Percentiles rank a stretch among this genome's conserved stretches.
Evolutionary conservation across 129 eudicot species (phyloP).

Genomic region (Lactuca sativa): DNA sequence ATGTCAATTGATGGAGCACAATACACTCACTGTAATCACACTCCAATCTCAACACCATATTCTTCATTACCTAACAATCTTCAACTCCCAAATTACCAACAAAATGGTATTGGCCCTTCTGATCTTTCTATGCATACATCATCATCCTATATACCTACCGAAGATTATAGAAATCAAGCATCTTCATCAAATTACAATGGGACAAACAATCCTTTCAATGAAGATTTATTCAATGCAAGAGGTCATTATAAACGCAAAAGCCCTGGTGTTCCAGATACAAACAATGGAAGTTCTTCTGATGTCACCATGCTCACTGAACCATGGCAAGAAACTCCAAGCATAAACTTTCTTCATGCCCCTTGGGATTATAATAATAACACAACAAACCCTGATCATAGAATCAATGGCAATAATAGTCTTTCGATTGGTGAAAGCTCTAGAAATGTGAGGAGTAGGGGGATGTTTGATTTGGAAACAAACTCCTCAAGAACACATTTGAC

Average conservation of each 20-base stretch:
- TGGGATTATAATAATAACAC: conserved; percentile 39
- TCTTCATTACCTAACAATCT: conserved; percentile 39
- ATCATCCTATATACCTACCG: conserved; percentile 35
- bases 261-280: conserved; percentile 51
- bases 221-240: conserved; percentile 44
- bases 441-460: conserved; percentile 65
- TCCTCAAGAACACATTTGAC: conserved; percentile 43
- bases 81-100: conserved; percentile 49
- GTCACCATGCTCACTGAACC: conserved; percentile 38
- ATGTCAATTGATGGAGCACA: conserved; percentile 45
- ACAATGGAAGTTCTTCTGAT: conserved; percentile 47
- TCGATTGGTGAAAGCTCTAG: conserved; percentile 51
- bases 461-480: conserved; percentile 54
- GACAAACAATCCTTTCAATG: conserved; percentile 36
- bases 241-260: conserved; percentile 63
- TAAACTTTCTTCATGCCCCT: conserved; percentile 45
- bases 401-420: conserved; percentile 27
- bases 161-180: conserved; percentile 52
- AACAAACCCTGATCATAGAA: conserved; percentile 31
- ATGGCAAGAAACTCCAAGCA: conserved; percentile 43
- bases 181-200: conserved; percentile 57
- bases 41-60: conserved; percentile 43
- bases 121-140: conserved; percentile 56
- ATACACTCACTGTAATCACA: conserved; percentile 48
- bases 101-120: conserved; percentile 45